phyloP scores from a whole-genome alignment of 2,329 filamentous ascomycete genomes.

The Nemania bipapillata region DNA sequence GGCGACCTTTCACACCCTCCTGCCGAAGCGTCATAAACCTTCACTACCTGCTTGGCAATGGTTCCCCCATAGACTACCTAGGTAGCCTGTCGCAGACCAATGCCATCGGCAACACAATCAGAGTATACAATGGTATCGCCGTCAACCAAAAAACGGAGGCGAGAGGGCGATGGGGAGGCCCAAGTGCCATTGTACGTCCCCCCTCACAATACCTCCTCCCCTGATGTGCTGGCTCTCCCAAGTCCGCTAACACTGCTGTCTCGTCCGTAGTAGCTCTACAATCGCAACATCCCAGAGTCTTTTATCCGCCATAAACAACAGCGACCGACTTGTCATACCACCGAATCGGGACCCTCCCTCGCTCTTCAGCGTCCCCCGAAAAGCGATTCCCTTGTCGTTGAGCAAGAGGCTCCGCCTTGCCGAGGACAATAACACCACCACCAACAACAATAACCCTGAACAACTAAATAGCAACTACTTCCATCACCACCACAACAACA shows the following conservation, averaged over 20 bases:
- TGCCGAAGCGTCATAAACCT: background rate
- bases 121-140: slow-evolving; percentile 48
- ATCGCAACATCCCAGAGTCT: slow-evolving; percentile 40
- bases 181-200: slow-evolving; percentile 47
- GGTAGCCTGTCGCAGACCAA: slow-evolving; percentile 37
- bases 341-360: slow-evolving; percentile 31
- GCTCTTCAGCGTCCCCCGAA: slow-evolving; percentile 44
- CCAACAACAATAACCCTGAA: no score
- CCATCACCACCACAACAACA: slow-evolving; percentile 21
- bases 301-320: slow-evolving; percentile 44
- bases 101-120: slow-evolving; percentile 54
- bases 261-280: slow-evolving; percentile 32
- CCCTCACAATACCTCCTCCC: slow-evolving; percentile 15
- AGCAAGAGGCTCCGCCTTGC: slow-evolving; percentile 47
- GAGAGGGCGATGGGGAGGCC: slow-evolving; percentile 49
- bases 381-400: slow-evolving; percentile 45
- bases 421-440: slow-evolving; percentile 39
- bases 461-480: slow-evolving; percentile 22
- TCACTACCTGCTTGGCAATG: slow-evolving; percentile 6
- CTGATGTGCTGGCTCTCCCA: background rate
- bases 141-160: slow-evolving; percentile 54
- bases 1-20: background rate
- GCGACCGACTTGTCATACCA: slow-evolving; percentile 44
- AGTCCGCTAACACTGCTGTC: slow-evolving; percentile 38
- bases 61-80: slow-evolving; percentile 6